These are phyloP conservation scores for Closterium sp. DNA, from an alignment of 139 green algal species.

Conservation along the genomic window DNA sequence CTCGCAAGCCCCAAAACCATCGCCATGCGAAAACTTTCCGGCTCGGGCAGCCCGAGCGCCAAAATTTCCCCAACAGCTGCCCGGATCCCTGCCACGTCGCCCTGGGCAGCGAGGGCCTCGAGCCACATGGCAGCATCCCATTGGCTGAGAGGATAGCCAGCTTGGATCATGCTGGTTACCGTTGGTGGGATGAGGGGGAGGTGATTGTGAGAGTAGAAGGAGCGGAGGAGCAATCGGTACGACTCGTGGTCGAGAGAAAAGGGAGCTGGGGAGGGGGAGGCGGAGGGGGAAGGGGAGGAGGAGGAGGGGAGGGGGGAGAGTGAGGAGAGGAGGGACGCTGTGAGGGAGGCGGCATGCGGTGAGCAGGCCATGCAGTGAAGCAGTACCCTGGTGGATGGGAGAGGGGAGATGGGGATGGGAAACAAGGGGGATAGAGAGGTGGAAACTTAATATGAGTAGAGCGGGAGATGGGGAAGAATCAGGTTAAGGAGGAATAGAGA, in stretches of 20 bases:
- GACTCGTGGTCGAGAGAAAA: neutral
- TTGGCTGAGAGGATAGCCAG: neutral
- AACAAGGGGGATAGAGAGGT: neutral
- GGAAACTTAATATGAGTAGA: no score
- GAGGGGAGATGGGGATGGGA: neutral
- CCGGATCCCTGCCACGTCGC: neutral
- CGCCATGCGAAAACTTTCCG: neutral
- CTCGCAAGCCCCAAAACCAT: neutral
- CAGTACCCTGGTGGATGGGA: neutral
- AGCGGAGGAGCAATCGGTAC: neutral
- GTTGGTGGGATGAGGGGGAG: neutral
- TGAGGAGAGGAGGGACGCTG: neutral
- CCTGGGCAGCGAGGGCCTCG: neutral
- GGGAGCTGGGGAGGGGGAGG: neutral
- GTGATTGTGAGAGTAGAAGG: neutral
- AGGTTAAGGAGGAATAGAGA: no score
- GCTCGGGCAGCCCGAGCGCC: neutral
- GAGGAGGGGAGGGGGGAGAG: neutral
- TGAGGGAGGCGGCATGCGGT: neutral
- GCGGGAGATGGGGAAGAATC: no score
- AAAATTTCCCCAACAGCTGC: neutral
- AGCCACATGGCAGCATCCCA: neutral
- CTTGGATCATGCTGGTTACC: neutral
- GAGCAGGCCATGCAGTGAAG: neutral
- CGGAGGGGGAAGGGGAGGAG: no score